Evolutionary conservation across 768 basidiomycete species (phyloP).

Genomic region (Mycena chlorophos): DNA sequence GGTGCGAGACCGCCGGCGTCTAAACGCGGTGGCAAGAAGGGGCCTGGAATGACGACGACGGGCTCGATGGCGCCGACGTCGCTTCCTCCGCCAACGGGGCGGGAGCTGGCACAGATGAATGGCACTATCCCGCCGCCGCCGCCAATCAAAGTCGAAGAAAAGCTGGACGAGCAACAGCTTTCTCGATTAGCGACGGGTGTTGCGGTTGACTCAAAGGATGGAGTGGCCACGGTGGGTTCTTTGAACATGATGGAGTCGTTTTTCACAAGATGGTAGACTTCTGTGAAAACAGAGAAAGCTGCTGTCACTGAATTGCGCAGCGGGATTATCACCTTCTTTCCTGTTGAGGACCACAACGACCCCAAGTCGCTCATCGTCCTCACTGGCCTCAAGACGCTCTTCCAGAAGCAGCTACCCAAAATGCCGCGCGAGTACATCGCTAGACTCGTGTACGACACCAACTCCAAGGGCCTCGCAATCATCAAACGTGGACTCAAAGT

Average conservation of each 20-base stretch:
- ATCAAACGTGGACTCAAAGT: slow-evolving; percentile 94
- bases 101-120: slow-evolving; percentile 41
- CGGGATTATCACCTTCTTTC: slow-evolving; percentile 78
- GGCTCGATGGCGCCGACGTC: slow-evolving; percentile 55
- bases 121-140: slow-evolving; percentile 48
- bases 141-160: slow-evolving; percentile 73
- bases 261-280: slow-evolving; percentile 39
- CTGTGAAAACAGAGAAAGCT: slow-evolving; percentile 68
- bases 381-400: slow-evolving; percentile 93
- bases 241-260: slow-evolving; percentile 1
- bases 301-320: slow-evolving; percentile 78
- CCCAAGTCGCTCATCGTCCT: slow-evolving; percentile 82
- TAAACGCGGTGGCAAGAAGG: slow-evolving; percentile 53
- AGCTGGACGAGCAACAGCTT: slow-evolving; percentile 76
- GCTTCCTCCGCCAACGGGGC: slow-evolving; percentile 40
- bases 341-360: slow-evolving; percentile 80
- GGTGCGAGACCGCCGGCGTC: slow-evolving; percentile 29
- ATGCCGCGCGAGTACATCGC: slow-evolving; percentile 99
- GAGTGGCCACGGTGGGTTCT: slow-evolving; percentile 47
- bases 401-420: slow-evolving; percentile 96
- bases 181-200: slow-evolving; percentile 78
- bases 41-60: slow-evolving; percentile 58
- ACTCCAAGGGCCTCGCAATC: slow-evolving; percentile 92
- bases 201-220: slow-evolving; percentile 64
- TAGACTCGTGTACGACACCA: slow-evolving; percentile 87